These are phyloP conservation scores for Triticum turgidum DNA, from an alignment of 176 grass and related monocot species.

Conservation along the genomic window DNA sequence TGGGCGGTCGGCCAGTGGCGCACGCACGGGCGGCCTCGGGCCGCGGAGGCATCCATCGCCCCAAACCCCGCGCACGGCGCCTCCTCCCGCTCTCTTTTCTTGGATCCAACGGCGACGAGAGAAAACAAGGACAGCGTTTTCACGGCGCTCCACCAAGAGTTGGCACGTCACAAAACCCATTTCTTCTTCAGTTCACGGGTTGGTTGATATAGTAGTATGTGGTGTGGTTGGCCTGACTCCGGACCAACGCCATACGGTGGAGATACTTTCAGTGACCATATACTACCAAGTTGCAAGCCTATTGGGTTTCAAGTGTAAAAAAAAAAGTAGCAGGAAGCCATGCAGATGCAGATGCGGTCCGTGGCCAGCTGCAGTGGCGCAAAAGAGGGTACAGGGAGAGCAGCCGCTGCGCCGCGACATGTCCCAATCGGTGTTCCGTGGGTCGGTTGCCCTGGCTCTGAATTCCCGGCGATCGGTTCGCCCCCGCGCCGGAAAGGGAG, in stretches of 20 bases:
- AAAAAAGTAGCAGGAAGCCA: no score
- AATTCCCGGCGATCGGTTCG: conserved; percentile 4
- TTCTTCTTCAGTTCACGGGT: neutral
- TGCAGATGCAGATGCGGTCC: neutral
- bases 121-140: neutral
- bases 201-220: no score
- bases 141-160: neutral
- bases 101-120: neutral
- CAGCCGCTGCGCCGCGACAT: neutral
- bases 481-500: neutral
- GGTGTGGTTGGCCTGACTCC: no score
- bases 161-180: neutral
- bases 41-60: neutral
- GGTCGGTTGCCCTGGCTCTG: neutral
- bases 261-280: no score
- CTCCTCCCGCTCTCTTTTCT: neutral
- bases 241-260: no score
- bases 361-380: neutral
- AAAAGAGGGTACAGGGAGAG: neutral
- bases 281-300: no score
- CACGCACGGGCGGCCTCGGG: conserved; percentile 4
- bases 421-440: conserved; percentile 15
- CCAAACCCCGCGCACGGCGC: neutral
- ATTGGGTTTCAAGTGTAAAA: no score
- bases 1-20: conserved; percentile 9